Conservation (phyloP, 148 eudicot genomes). For the Arctostaphylos glauca region DNA sequence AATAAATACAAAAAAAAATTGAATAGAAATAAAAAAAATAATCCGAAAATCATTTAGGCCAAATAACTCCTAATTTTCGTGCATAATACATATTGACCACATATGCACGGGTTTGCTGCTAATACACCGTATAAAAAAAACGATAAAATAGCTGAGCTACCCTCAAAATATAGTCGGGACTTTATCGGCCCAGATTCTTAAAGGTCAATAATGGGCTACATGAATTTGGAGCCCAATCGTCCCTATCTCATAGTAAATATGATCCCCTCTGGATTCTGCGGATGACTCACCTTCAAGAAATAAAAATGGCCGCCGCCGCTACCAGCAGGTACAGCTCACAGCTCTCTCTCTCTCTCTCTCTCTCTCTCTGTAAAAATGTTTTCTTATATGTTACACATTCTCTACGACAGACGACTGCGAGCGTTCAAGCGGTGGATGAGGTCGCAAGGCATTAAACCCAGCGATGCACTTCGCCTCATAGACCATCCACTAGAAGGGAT, state of each 20-base stretch:
- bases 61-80: no score
- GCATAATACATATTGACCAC: no score
- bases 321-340: neutral
- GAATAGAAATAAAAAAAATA: no score
- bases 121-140: no score
- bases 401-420: slow-evolving; percentile 46
- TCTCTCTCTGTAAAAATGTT: neutral
- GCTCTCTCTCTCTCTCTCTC: neutral
- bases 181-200: no score
- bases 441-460: slow-evolving; percentile 41
- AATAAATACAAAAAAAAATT: no score
- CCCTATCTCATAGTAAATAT: neutral
- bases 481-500: slow-evolving; percentile 31
- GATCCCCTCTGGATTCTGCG: neutral
- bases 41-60: no score
- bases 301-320: slow-evolving; percentile 10
- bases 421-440: slow-evolving; percentile 89
- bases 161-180: no score
- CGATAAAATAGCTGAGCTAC: no score
- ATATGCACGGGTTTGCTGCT: no score
- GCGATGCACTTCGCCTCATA: slow-evolving; percentile 55
- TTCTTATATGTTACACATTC: neutral
- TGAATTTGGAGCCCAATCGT: neutral
- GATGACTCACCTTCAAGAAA: no score
- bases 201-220: no score